phyloP scores from a whole-genome alignment of 805 yeast species.

The Candida pseudofarinosa region DNA sequence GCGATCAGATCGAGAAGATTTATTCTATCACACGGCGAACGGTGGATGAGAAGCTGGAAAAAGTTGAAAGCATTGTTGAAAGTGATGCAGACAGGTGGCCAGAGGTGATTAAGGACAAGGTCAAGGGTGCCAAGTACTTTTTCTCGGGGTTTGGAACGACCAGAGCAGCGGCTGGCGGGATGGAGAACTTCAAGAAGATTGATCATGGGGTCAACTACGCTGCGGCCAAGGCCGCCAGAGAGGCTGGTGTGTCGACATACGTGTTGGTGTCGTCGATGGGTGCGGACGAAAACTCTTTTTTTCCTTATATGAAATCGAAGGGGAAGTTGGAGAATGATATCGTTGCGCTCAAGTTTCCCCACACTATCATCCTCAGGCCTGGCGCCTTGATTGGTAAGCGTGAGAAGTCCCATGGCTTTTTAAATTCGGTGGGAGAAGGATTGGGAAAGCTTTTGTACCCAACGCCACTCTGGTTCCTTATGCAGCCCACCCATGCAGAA shows the following conservation, averaged over 20 bases:
- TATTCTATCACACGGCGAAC: slow-evolving; percentile 51
- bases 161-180: slow-evolving; percentile 63
- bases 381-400: slow-evolving; percentile 71
- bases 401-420: slow-evolving; percentile 35
- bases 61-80: slow-evolving; percentile 39
- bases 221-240: slow-evolving; percentile 71
- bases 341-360: slow-evolving; percentile 57
- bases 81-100: slow-evolving; percentile 51
- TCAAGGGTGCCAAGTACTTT: slow-evolving; percentile 37
- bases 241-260: slow-evolving; percentile 61
- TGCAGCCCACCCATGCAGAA: slow-evolving; percentile 51
- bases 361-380: slow-evolving; percentile 73
- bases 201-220: slow-evolving; percentile 71
- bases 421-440: slow-evolving; percentile 27
- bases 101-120: slow-evolving; percentile 27
- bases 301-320: slow-evolving; percentile 64
- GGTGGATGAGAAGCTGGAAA: slow-evolving; percentile 25
- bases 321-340: slow-evolving; percentile 75
- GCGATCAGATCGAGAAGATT: slow-evolving; percentile 35
- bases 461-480: slow-evolving; percentile 4
- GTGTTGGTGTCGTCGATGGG: slow-evolving; percentile 65
- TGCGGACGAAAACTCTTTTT: slow-evolving; percentile 53
- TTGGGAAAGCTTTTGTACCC: slow-evolving; percentile 1
- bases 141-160: slow-evolving; percentile 78
- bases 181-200: slow-evolving; percentile 64